Evolutionary conservation across 192 early-diverging fungal species (phyloP), one percentile per base, ranked within the genome.

Genomic region (Diversispora epigaea): DNA sequence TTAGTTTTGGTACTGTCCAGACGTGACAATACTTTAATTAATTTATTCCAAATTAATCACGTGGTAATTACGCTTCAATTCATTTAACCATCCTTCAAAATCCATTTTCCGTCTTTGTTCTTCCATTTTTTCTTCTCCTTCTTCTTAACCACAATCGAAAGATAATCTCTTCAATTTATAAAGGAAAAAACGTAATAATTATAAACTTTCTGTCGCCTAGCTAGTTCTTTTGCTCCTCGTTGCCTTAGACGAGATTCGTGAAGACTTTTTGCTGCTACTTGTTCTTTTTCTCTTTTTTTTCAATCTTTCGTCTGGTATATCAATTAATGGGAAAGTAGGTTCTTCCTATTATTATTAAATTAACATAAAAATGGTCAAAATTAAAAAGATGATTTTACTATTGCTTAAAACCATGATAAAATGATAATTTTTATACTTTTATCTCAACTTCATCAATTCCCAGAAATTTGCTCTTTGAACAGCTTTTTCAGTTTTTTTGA

Each of bases 281-380:
- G 94, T 73, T 94, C 80, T 87, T 87, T 79, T 97, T 97, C 60
- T 95, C 93, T 75, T 91, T 91, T 65, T 79, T 87, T 40, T 94
- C 91, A 97, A 85, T 75, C 91, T 84, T 4, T 89, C 90, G 76
- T 97, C 93, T 2, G 94, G 94, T 12, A 94, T 78, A 63, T 91
- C 90, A 15, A 93, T 79, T 19, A 96, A 80, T 3, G 87, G 91
- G 68, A 91, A 93, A 7, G 88, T 80, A 7, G 95, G 94, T 10
- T 85, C 77, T 55, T 92, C 90, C 79, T 89, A 47, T 45, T 14
- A 12, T 47, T 64, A n/a, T 64, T 12, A 45, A 0, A 64, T 3
- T 44, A 55, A 47, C 46, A 40, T 32, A 32, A 0, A 46, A n/a
- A n/a, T n/a, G n/a, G n/a, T n/a, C n/a, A n/a, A n/a, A 17, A 11